phyloP scores from a whole-genome alignment of 257 asterid species.

The Penstemon eatonii region DNA sequence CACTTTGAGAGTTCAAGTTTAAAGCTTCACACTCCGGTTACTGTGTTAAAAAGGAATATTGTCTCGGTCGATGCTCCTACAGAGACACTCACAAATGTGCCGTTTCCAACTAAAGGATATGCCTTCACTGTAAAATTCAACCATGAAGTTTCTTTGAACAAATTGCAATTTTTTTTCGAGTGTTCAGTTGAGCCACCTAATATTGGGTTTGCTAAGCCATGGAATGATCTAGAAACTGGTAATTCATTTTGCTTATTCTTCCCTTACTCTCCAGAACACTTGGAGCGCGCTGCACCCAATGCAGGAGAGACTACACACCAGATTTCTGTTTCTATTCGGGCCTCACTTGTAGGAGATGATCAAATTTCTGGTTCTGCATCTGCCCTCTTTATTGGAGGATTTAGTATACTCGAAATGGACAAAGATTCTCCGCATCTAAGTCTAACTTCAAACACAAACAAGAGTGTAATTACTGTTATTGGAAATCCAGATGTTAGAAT shows the following conservation, averaged over 20 bases:
- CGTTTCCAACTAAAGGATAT: conserved; percentile 68
- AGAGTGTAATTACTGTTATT: conserved; percentile 51
- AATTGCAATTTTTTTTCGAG: conserved; percentile 36
- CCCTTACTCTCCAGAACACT: conserved; percentile 73
- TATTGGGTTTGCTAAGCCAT: conserved; percentile 67
- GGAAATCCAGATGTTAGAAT: conserved; percentile 71
- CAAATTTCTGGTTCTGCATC: conserved; percentile 68
- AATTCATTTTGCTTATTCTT: conserved; percentile 61
- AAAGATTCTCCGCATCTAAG: conserved; percentile 48
- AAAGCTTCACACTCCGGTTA: conserved; percentile 64
- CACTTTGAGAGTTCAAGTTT: conserved; percentile 44
- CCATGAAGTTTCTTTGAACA: conserved; percentile 34
- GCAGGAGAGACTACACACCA: conserved; percentile 32
- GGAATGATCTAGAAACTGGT: conserved; percentile 62
- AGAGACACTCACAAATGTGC: conserved; percentile 68
- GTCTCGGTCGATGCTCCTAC: conserved; percentile 63
- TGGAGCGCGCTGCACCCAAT: conserved; percentile 44
- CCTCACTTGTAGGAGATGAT: conserved; percentile 56
- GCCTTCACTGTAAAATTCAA: conserved; percentile 54
- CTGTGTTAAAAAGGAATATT: conserved; percentile 54
- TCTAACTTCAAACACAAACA: conserved; percentile 47
- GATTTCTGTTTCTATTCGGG: conserved; percentile 53
- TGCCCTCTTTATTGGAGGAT: conserved; percentile 78
- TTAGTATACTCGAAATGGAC: conserved; percentile 54
- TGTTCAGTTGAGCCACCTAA: conserved; percentile 66